Evolutionary conservation across 2,329 filamentous ascomycete genomes (phyloP).

Genomic region (Apiospora aurea): DNA sequence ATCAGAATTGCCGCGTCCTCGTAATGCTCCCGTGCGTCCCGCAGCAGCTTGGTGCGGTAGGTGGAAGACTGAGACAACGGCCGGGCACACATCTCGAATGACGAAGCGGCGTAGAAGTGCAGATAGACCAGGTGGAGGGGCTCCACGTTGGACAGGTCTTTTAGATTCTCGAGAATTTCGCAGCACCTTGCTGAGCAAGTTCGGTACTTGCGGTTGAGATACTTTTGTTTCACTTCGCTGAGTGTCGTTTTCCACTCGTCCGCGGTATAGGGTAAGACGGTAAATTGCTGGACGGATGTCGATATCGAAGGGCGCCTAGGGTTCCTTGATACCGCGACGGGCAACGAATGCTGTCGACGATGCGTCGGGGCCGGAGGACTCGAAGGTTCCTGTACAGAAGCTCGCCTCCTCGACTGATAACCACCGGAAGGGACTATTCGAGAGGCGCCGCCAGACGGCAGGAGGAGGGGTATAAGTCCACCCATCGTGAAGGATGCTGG

Average conservation of each 20-base stretch:
- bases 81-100: slow-evolving; percentile 63
- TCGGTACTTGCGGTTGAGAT: slow-evolving; percentile 57
- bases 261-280: slow-evolving; percentile 50
- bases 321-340: slow-evolving; percentile 31
- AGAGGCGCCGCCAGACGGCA: slow-evolving; percentile 30
- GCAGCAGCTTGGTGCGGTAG: slow-evolving; percentile 55
- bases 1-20: slow-evolving; percentile 56
- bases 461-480: slow-evolving; percentile 38
- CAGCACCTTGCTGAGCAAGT: slow-evolving; percentile 60
- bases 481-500: slow-evolving; percentile 33
- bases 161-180: slow-evolving; percentile 59
- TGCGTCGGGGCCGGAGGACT: slow-evolving; percentile 30
- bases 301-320: slow-evolving; percentile 34
- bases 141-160: slow-evolving; percentile 53
- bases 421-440: background rate
- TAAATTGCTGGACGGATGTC: slow-evolving; percentile 33
- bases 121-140: slow-evolving; percentile 65
- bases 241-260: slow-evolving; percentile 60
- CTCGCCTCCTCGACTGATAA: slow-evolving; percentile 20
- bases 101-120: slow-evolving; percentile 68
- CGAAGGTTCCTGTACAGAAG: slow-evolving; percentile 23
- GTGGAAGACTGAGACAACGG: slow-evolving; percentile 54
- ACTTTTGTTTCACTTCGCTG: slow-evolving; percentile 61
- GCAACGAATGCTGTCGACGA: slow-evolving; percentile 40
- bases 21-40: slow-evolving; percentile 61